Percentiles rank a stretch among this genome's conserved stretches.
phyloP scores from a whole-genome alignment of 2,329 filamentous ascomycete species.

The Rhynchosporium agropyri region DNA sequence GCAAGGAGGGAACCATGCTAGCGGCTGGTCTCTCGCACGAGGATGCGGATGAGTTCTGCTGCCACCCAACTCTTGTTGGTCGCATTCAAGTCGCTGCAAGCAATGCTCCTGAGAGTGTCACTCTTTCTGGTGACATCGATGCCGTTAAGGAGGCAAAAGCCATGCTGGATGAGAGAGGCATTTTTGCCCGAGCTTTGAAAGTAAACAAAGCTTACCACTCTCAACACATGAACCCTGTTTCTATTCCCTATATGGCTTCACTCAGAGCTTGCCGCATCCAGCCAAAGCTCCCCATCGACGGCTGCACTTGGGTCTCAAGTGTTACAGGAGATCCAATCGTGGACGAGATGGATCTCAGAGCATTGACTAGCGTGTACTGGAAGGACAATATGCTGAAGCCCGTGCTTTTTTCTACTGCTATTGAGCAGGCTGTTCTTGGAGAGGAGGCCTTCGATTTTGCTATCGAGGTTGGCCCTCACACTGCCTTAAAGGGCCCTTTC shows the following conservation, averaged over 20 bases:
- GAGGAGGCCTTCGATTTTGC: constrained; percentile 23
- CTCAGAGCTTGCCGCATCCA: constrained; percentile 16
- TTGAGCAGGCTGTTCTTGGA: constrained; percentile 35
- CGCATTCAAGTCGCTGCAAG: constrained; percentile 41
- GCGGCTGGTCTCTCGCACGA: constrained; percentile 45
- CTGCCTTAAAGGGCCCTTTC: constrained; percentile 31
- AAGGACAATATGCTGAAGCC: constrained; percentile 30
- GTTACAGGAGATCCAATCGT: constrained; percentile 23
- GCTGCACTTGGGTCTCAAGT: constrained; percentile 20
- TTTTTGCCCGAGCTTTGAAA: constrained; percentile 30
- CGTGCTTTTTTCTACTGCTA: constrained; percentile 49
- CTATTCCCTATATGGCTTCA: constrained; percentile 17
- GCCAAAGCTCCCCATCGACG: constrained; percentile 14
- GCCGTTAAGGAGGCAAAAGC: constrained; percentile 24
- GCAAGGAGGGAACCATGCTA: constrained; percentile 50
- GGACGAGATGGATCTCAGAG: constrained; percentile 23
- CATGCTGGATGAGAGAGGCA: constrained; percentile 20
- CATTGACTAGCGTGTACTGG: constrained; percentile 24
- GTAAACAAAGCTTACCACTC: constrained; percentile 40
- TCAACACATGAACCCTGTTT: constrained; percentile 33
- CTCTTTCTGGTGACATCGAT: constrained; percentile 38
- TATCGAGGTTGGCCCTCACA: constrained; percentile 36
- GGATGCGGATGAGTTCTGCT: constrained; percentile 25
- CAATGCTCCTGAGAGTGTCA: constrained; percentile 37
- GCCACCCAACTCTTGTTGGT: constrained; percentile 23